phyloP scores from a whole-genome alignment of 345 rosid species.

The Angophora floribunda region DNA sequence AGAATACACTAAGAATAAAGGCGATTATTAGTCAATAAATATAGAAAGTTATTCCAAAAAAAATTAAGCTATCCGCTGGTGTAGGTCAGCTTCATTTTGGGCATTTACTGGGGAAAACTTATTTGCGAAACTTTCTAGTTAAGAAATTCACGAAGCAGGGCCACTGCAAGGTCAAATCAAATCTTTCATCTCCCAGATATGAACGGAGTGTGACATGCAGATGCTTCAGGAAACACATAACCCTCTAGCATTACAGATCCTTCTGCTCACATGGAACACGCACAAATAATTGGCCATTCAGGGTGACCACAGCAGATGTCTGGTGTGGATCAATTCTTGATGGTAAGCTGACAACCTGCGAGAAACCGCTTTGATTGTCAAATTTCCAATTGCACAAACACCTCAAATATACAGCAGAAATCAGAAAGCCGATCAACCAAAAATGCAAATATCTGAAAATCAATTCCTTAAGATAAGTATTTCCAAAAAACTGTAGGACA shows the following conservation, averaged over 20 bases:
- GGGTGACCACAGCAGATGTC: constrained; percentile 67
- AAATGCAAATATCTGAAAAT: neutral
- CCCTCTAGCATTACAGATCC: neutral
- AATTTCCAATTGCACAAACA: neutral
- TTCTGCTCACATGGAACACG: constrained; percentile 50
- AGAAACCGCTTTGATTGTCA: neutral
- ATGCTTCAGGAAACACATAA: neutral
- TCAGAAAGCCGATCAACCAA: neutral
- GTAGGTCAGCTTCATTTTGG: neutral
- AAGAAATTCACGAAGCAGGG: neutral
- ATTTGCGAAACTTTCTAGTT: neutral
- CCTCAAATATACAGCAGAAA: neutral
- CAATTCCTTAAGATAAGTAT: neutral
- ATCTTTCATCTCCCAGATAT: neutral
- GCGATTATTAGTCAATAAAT: neutral
- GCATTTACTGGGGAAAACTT: neutral
- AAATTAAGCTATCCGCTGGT: neutral
- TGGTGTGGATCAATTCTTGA: constrained; percentile 58
- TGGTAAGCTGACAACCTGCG: constrained; percentile 57
- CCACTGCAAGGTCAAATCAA: neutral
- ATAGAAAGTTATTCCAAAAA: neutral
- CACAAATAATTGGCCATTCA: constrained; percentile 58
- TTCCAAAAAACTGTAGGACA: neutral
- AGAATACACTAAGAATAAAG: neutral
- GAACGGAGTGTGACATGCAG: neutral